Evolutionary conservation across 2,329 filamentous ascomycete genomes (phyloP).

Genomic region (Xylaria sp.): DNA sequence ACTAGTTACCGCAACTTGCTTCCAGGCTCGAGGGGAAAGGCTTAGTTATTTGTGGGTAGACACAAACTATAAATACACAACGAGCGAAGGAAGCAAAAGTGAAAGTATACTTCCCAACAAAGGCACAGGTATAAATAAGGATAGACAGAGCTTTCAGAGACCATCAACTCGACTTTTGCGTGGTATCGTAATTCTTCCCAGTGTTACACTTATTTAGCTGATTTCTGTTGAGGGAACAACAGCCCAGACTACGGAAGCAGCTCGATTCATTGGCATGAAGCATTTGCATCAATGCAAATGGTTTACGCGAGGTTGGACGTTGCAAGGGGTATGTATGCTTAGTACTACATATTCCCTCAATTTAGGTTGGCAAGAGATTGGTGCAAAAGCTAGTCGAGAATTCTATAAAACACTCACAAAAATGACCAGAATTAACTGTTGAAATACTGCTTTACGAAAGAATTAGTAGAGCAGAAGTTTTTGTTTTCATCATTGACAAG

Average conservation of each 20-base stretch:
- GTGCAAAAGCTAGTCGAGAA: background rate
- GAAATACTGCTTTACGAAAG: background rate
- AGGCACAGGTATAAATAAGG: conserved; percentile 33
- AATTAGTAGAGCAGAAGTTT: too few species aligned
- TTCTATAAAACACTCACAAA: background rate
- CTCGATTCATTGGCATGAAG: background rate
- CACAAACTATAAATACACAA: conserved; percentile 26
- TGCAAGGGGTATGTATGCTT: conserved; percentile 34
- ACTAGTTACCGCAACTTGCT: conserved; percentile 5
- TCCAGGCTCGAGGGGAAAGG: background rate
- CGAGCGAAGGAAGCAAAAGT: background rate
- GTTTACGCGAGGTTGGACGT: conserved; percentile 27
- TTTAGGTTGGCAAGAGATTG: conserved; percentile 17
- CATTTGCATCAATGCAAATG: background rate
- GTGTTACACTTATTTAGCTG: conserved; percentile 35
- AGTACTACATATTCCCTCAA: conserved; percentile 20
- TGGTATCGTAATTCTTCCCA: conserved; percentile 32
- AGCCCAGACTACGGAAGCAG: background rate
- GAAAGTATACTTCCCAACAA: background rate
- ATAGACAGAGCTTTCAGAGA: conserved; percentile 33
- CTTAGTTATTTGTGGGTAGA: conserved; percentile 34
- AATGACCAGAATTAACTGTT: conserved; percentile 23
- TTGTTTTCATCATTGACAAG: too few species aligned
- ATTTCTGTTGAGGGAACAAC: background rate
- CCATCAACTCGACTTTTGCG: conserved; percentile 3